Base-by-base conservation (phyloP, 2,329 filamentous ascomycete species). In the Fusarium goolgardi region DNA sequence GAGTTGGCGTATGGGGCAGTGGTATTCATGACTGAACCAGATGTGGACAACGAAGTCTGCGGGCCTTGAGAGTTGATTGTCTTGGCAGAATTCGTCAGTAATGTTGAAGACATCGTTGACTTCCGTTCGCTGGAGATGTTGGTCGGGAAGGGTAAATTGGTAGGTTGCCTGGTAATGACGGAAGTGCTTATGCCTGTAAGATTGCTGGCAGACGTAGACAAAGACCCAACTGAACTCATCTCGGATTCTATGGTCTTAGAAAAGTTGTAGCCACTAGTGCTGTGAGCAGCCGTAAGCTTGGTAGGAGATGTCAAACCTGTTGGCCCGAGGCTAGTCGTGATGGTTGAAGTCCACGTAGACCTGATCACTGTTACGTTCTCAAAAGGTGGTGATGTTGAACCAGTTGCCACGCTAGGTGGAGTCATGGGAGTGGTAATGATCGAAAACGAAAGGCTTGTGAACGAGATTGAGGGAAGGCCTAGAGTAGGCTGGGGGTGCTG, bases 1-100 rank as follows among this genome's bases (percentile, higher is more conserved):
- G 65, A 67, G 46, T 73, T 75, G 15, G 20, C 37, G 40, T 57
- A 71, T 5, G 71, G 50, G 5, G 58, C 50, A 18, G 67, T 67
- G 34, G 46, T 51, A 35, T 53, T 58, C 31, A 61, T 51, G 4
- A 45, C 52, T 25, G 71, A 61, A 41, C 45, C 49, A 25, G 29
- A 35, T 6, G 18, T 11, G 44, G 59, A 59, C 27, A 44, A 49
- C 8, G 52, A 55, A 16, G 43, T 21, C 12, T 23, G 52, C 18
- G 20, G 29, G 18, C n/a, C 31, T 37, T 57, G 29, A 9, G 49
- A 46, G 11, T 12, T 43, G 11, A 55, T 20, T 13, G 46, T 47
- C n/a, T 49, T 50, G 3, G 21, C 32, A 23, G 43, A 55, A 23
- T 43, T 31, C 13, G 55, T 56, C 12, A 20, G 37, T 18, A 43